A percentile compares a stretch with the other conserved stretches of the same genome.
These are phyloP conservation scores for Leccinum disarticulatum DNA, from an alignment of 768 basidiomycete species.

Conservation along the genomic window DNA sequence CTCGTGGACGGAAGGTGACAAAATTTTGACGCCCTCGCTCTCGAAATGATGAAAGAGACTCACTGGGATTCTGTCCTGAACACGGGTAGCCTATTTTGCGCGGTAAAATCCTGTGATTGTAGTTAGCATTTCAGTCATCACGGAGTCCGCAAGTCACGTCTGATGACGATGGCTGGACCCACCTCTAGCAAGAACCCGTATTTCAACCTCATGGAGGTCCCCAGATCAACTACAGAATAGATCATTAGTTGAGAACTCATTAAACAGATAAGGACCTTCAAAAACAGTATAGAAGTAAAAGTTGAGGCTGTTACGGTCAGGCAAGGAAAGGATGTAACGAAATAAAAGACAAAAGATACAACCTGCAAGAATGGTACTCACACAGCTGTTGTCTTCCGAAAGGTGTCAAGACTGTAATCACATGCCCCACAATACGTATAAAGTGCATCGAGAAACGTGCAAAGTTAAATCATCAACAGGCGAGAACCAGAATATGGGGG, in stretches of 20 bases:
- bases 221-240: constrained; percentile 50
- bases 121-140: constrained; percentile 16
- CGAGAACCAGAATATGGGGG: not conserved
- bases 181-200: constrained; percentile 77
- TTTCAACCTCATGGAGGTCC: constrained; percentile 70
- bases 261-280: not conserved
- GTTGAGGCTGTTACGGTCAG: not conserved
- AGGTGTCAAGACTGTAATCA: constrained; percentile 68
- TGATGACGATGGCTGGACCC: not conserved
- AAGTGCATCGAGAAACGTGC: not conserved
- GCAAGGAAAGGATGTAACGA: not conserved
- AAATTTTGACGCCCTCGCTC: not conserved
- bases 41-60: constrained; percentile 16
- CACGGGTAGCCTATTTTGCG: constrained; percentile 62
- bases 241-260: not conserved
- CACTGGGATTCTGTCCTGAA: constrained; percentile 80
- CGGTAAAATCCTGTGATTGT: constrained; percentile 53
- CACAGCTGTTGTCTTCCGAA: constrained; percentile 88
- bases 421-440: no score
- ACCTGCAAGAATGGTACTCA: constrained; percentile 33
- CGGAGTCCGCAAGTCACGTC: constrained; percentile 2
- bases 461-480: not conserved
- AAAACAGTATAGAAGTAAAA: no score
- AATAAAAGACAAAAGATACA: not conserved
- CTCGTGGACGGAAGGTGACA: not conserved